Evolutionary conservation across 768 basidiomycete genomes (phyloP).

Genomic region (Termitomyces eurrhizus): DNA sequence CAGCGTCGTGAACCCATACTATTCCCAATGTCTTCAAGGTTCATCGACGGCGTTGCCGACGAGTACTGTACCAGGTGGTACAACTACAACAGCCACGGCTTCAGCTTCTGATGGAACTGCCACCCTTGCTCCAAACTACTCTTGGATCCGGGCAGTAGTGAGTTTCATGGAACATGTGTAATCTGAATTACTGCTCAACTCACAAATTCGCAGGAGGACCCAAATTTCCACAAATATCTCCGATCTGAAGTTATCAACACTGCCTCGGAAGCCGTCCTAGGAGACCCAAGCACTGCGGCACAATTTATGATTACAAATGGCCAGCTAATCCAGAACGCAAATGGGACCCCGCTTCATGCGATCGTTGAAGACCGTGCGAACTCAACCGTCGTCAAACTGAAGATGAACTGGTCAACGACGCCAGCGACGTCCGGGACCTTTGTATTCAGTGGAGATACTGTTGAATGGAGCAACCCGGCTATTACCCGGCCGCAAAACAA

Average conservation of each 20-base stretch:
- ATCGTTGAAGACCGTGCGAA: constrained; percentile 43
- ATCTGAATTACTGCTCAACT: neutral
- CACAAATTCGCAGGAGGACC: constrained; percentile 35
- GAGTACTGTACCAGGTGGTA: constrained; percentile 17
- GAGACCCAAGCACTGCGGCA: constrained; percentile 44
- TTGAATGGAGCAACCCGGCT: constrained; percentile 51
- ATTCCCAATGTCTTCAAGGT: constrained; percentile 54
- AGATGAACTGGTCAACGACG: constrained; percentile 43
- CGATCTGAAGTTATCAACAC: constrained; percentile 43
- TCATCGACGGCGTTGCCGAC: constrained; percentile 23
- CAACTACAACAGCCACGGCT: constrained; percentile 23
- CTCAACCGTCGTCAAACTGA: constrained; percentile 44
- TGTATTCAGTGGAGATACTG: constrained; percentile 52
- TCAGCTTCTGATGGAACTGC: constrained; percentile 30
- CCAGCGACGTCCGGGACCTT: constrained; percentile 48
- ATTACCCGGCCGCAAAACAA: constrained; percentile 50
- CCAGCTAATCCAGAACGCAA: constrained; percentile 50
- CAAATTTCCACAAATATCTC: constrained; percentile 62
- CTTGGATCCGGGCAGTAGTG: constrained; percentile 57
- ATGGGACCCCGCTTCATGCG: constrained; percentile 43
- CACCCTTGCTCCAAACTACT: constrained; percentile 46
- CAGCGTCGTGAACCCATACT: constrained; percentile 40
- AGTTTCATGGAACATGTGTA: constrained; percentile 13
- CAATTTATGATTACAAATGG: constrained; percentile 55
- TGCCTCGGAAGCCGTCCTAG: constrained; percentile 47